Conservation (phyloP, 225 moss, liverwort and hornwort genomes). For the Polytrichum commune region DNA sequence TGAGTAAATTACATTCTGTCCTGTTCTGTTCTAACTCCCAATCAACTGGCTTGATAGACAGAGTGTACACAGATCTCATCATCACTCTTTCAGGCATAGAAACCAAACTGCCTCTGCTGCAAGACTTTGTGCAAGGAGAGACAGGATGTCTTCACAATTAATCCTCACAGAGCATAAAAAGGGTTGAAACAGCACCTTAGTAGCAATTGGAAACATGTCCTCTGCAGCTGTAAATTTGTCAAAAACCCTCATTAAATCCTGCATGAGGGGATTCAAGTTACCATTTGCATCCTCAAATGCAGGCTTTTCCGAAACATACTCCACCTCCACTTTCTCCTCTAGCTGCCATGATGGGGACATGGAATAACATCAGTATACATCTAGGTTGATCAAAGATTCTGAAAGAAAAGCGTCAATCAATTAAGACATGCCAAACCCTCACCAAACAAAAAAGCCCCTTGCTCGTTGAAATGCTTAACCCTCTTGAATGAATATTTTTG, state of each 20-base stretch:
- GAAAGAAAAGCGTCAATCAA: too few species aligned
- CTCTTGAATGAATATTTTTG: too few species aligned
- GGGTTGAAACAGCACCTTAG: conserved; percentile 42
- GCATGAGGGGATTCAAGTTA: conserved; percentile 65
- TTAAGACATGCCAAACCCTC: too few species aligned
- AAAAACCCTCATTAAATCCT: conserved; percentile 90
- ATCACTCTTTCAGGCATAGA: not conserved
- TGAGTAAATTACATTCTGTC: too few species aligned
- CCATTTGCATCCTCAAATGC: conserved; percentile 79
- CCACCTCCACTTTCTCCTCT: conserved; percentile 81
- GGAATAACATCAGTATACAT: too few species aligned
- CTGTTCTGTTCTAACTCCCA: too few species aligned
- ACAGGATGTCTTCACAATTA: too few species aligned
- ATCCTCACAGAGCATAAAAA: not conserved
- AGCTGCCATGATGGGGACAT: conserved; percentile 22
- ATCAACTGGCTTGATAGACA: not conserved
- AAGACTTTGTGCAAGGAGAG: too few species aligned
- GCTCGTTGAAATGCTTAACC: too few species aligned
- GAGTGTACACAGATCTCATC: not conserved
- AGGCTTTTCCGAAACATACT: conserved; percentile 89
- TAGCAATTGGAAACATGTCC: conserved; percentile 62
- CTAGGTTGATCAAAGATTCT: too few species aligned
- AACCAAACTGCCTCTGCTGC: too few species aligned
- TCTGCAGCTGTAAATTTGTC: conserved; percentile 83
- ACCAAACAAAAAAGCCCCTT: too few species aligned